Evolutionary conservation across 306 rosid genomes (phyloP).

Genomic region (Trichosanthes cucumerina): DNA sequence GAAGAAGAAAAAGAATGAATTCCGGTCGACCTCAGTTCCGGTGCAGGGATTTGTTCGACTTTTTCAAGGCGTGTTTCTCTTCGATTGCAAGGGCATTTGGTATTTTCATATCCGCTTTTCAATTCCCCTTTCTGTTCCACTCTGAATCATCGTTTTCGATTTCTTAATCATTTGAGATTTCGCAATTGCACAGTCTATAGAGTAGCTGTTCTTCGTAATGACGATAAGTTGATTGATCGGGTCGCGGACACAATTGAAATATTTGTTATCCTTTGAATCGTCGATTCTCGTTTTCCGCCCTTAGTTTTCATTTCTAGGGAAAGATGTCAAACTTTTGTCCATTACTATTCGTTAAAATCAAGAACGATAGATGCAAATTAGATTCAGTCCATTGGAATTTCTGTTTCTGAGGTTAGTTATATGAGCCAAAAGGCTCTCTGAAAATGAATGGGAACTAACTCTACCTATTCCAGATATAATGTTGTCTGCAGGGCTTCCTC

Average conservation of each 20-base stretch:
- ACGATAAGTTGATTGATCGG: constrained; percentile 60
- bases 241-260: constrained; percentile 41
- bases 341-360: constrained; percentile 65
- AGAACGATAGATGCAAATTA: constrained; percentile 43
- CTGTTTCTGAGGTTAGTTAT: constrained; percentile 34
- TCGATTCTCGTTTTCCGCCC: background rate
- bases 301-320: constrained; percentile 21
- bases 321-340: constrained; percentile 64
- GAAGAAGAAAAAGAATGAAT: background rate
- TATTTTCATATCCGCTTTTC: background rate
- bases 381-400: constrained; percentile 54
- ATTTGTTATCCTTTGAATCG: background rate
- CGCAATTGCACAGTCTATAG: background rate
- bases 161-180: too few species aligned
- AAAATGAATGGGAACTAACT: background rate
- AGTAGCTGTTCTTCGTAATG: constrained; percentile 75
- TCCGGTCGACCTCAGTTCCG: constrained; percentile 17
- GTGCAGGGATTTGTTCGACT: constrained; percentile 30
- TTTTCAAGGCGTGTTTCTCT: constrained; percentile 65
- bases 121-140: background rate
- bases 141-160: background rate
- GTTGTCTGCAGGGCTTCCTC: background rate
- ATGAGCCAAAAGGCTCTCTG: background rate
- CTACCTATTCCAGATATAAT: background rate
- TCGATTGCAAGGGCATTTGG: constrained; percentile 61